A percentile compares a stretch with the other conserved stretches of the same genome.
These are phyloP conservation scores for Aquilaria malaccensis DNA, from an alignment of 345 rosid species.

Conservation along the genomic window DNA sequence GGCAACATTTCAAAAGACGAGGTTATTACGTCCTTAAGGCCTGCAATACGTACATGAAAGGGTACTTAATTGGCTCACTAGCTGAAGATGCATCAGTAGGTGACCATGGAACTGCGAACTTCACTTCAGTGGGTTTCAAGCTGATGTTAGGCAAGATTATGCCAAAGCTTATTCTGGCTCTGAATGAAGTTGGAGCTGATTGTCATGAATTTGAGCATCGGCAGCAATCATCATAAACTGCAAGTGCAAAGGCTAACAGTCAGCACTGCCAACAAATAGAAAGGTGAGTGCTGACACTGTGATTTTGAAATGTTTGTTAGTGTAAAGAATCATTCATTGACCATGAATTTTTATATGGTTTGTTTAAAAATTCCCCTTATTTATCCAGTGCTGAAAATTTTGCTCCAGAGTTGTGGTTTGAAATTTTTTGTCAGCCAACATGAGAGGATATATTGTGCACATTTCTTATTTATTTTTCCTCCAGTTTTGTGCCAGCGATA, in stretches of 20 bases:
- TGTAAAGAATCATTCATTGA: slow-evolving; percentile 13
- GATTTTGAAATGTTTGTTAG: slow-evolving; percentile 11
- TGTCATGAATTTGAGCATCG: slow-evolving; percentile 53
- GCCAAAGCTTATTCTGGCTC: slow-evolving; percentile 61
- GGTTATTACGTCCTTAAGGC: slow-evolving; percentile 89
- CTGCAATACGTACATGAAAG: slow-evolving; percentile 88
- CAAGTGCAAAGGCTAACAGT: slow-evolving; percentile 2
- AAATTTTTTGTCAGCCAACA: too few species aligned
- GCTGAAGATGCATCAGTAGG: slow-evolving; percentile 51
- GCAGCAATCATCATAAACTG: slow-evolving; percentile 20
- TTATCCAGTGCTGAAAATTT: too few species aligned
- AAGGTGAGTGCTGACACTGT: slow-evolving; percentile 22
- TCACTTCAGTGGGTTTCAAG: slow-evolving; percentile 89
- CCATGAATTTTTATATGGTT: slow-evolving; percentile 3
- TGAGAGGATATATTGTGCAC: too few species aligned
- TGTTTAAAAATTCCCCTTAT: slow-evolving; percentile 6
- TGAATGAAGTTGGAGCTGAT: slow-evolving; percentile 68
- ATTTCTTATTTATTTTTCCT: too few species aligned
- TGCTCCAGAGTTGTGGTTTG: too few species aligned
- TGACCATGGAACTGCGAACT: slow-evolving; percentile 36
- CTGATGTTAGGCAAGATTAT: slow-evolving; percentile 82
- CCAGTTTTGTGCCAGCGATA: too few species aligned
- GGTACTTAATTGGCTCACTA: slow-evolving; percentile 88
- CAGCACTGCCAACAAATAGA: slow-evolving; percentile 14
- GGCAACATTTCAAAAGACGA: slow-evolving; percentile 74